These are phyloP conservation scores for Sporothrix mexicana DNA, from an alignment of 2,329 filamentous ascomycete species.

Conservation along the genomic window DNA sequence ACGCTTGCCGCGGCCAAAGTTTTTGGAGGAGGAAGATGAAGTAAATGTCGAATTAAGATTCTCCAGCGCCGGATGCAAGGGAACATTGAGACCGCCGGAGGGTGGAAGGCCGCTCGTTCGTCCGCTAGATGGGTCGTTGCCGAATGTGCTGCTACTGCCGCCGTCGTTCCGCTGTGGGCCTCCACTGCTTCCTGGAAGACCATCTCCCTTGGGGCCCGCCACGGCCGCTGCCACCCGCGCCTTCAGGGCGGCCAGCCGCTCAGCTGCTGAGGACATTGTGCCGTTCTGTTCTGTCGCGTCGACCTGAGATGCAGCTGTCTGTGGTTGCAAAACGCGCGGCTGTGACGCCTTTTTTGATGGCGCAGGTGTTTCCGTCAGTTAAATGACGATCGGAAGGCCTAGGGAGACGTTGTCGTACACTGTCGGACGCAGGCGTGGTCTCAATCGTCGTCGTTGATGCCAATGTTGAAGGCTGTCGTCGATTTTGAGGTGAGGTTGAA, in stretches of 20 bases:
- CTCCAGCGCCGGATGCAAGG: constrained; percentile 76
- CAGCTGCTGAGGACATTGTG: constrained; percentile 51
- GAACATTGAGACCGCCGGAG: constrained; percentile 72
- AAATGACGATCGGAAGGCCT: neutral
- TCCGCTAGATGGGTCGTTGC: constrained; percentile 28
- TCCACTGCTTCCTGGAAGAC: neutral
- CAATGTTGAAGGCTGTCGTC: neutral
- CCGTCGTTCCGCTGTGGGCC: neutral
- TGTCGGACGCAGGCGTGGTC: neutral
- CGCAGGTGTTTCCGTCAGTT: too few species aligned
- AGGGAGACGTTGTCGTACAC: neutral
- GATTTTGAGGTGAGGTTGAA: neutral
- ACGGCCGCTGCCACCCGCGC: constrained; percentile 77
- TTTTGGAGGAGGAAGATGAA: constrained; percentile 47
- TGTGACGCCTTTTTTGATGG: neutral
- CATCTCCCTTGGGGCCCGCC: constrained; percentile 48
- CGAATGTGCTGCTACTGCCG: constrained; percentile 52
- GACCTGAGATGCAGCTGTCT: neutral
- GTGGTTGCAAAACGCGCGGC: neutral
- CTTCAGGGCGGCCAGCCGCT: constrained; percentile 77
- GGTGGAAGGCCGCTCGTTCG: constrained; percentile 36
- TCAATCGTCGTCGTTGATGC: neutral
- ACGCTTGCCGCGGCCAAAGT: constrained; percentile 30
- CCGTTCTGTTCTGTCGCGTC: constrained; percentile 5
- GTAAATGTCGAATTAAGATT: constrained; percentile 57